These are phyloP conservation scores for Oryza glumipatula DNA, from an alignment of 176 grass and related monocot genomes.

Conservation along the genomic window DNA sequence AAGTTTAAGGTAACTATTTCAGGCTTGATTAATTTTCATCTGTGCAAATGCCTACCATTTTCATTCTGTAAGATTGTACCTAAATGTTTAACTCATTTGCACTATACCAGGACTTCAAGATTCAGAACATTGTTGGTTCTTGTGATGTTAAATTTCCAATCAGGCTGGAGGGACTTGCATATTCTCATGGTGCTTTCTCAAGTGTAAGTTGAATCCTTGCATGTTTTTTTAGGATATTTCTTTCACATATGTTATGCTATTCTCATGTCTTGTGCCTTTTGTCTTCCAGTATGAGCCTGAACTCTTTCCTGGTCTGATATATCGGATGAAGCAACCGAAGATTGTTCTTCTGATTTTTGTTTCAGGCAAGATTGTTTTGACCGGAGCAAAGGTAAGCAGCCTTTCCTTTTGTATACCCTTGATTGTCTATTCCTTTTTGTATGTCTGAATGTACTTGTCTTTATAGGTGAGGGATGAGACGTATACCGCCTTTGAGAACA, in stretches of 20 bases:
- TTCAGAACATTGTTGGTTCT: constrained; percentile 97
- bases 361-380: constrained; percentile 98
- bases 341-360: constrained; percentile 98
- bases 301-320: constrained; percentile 90
- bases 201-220: constrained; percentile 61
- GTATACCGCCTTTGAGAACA: constrained; percentile 93
- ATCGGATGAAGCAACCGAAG: constrained; percentile 97
- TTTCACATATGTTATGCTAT: background rate
- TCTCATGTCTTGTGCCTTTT: background rate
- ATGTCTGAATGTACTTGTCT: constrained; percentile 10
- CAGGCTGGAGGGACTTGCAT: constrained; percentile 90
- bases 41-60: background rate
- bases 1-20: constrained; percentile 85
- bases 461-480: constrained; percentile 97
- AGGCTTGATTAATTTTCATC: constrained; percentile 20
- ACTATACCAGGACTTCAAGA: constrained; percentile 79
- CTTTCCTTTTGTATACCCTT: background rate
- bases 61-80: background rate
- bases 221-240: constrained; percentile 11
- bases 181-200: constrained; percentile 96
- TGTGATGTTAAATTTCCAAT: constrained; percentile 98
- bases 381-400: constrained; percentile 76
- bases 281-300: constrained; percentile 81
- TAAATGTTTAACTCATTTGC: constrained; percentile 6
- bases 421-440: background rate